Evolutionary conservation across 2,329 filamentous ascomycete genomes (phyloP).

Genomic region (Moelleriella libera): DNA sequence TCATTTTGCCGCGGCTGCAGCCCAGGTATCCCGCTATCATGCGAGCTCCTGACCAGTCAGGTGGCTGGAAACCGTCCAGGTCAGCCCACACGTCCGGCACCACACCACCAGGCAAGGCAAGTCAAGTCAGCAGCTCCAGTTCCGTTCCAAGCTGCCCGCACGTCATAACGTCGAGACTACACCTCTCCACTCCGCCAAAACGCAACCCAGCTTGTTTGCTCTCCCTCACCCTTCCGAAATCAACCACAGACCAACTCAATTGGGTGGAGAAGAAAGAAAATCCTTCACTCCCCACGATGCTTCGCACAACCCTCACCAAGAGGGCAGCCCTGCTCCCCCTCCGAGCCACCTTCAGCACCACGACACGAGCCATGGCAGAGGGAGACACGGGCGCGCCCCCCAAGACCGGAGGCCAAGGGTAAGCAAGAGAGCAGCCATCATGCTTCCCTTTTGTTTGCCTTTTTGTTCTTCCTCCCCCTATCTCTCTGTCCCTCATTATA

Average conservation of each 20-base stretch:
- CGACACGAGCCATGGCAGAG: conserved; percentile 48
- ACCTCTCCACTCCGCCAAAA: no score
- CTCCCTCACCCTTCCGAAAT: no score
- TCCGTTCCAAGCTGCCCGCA: not conserved
- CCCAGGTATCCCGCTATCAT: not conserved
- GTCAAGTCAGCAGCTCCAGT: no score
- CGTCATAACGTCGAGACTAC: not conserved
- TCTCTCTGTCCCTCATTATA: no score
- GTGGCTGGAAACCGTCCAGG: not conserved
- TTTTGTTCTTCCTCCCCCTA: not conserved
- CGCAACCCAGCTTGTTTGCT: no score
- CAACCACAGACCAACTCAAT: no score
- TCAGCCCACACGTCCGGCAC: not conserved
- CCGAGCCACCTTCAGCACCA: conserved; percentile 46
- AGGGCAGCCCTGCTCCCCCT: conserved; percentile 39
- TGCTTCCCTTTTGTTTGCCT: no score
- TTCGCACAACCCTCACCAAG: conserved; percentile 49
- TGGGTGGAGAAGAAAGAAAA: no score
- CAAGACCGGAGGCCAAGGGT: conserved; percentile 39
- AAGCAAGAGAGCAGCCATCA: conserved; percentile 14
- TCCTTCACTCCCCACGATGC: conserved; percentile 33
- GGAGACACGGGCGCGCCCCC: conserved; percentile 55
- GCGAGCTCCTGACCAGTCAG: not conserved
- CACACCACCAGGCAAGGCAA: no score
- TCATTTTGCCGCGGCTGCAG: not conserved